phyloP scores from a whole-genome alignment of 305 asterid species.

The Rubia tinctorum region DNA sequence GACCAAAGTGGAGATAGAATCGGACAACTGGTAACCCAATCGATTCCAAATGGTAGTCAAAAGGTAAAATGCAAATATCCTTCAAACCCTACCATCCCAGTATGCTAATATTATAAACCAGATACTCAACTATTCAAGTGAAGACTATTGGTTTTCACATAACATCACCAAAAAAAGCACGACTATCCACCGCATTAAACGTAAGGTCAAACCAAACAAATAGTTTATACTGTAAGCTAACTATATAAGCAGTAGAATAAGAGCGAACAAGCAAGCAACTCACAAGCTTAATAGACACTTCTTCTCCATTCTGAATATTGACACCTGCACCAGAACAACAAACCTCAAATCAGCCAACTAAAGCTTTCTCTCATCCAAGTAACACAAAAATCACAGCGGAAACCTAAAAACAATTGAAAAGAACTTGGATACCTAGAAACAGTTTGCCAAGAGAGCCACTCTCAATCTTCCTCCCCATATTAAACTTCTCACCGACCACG shows the following conservation, averaged over 20 bases:
- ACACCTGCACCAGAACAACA: constrained; percentile 52
- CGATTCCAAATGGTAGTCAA: neutral
- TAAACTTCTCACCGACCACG: constrained; percentile 90
- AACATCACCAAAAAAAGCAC: neutral
- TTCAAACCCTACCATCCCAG: neutral
- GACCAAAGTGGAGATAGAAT: neutral
- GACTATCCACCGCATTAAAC: neutral
- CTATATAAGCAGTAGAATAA: neutral
- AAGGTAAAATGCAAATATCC: neutral
- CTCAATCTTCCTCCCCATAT: constrained; percentile 95
- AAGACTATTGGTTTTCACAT: neutral
- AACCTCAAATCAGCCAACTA: constrained; percentile 5
- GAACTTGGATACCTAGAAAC: constrained; percentile 52
- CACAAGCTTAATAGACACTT: constrained; percentile 95
- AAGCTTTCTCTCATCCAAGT: neutral
- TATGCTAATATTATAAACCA: neutral
- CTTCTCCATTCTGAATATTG: constrained; percentile 89
- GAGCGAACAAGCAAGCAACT: constrained; percentile 19
- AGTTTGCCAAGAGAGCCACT: constrained; percentile 97
- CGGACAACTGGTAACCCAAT: neutral
- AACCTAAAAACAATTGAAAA: neutral
- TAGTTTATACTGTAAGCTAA: neutral
- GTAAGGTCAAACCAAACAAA: neutral
- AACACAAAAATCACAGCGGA: neutral
- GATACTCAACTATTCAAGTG: neutral